Evolutionary conservation across 352 stramenopile species (phyloP), one percentile per base, ranked within the genome.

Genomic region (Phytophthora vignae): DNA sequence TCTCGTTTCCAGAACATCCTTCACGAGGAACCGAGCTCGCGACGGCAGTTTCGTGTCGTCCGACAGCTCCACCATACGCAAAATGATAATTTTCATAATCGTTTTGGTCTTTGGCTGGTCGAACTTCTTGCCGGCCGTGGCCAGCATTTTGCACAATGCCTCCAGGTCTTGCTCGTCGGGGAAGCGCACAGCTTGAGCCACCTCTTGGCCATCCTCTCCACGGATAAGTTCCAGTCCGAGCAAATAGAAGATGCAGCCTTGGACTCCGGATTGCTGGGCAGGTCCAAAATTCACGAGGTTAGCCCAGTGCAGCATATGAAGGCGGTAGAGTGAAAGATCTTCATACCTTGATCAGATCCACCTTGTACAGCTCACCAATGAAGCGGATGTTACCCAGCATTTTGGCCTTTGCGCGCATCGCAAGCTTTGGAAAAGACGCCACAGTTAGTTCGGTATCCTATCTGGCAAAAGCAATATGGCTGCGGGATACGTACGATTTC

Each of bases 331-430:
- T 22, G 15, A 27, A 7, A 27, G 7, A 29, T 15, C 9, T 17
- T 19, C 17, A 15, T 57, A 94, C 87, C 58, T 94, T 91, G 46
- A 97, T 79, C 61, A 97, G 67, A 64, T 94, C 90, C 40, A 91
- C 82, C 69, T 97, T 97, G 77, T 93, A 97, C 36, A 97, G 54
- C 55, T 97, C 90, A 33, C 88, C 90, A 36, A 97, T 91, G 57
- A 97, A 97, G 33, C 90, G 90, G 53, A 96, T 96, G 74, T 96
- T 97, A 22, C 90, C 90, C 15, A 97, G 76, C 90, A 97, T 62
- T 10, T 62, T 62, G 12, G 55, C 55, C 22, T 62, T 62, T 2
- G 55, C 74, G 22, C 83, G 77, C 54, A 86, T 83, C 29, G 83
- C 83, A 53, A 73, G 58, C 83, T 90, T 46, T 49, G 44, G 42